phyloP scores from a whole-genome alignment of 495 filamentous ascomycete genomes.

The Letharia lupina region DNA sequence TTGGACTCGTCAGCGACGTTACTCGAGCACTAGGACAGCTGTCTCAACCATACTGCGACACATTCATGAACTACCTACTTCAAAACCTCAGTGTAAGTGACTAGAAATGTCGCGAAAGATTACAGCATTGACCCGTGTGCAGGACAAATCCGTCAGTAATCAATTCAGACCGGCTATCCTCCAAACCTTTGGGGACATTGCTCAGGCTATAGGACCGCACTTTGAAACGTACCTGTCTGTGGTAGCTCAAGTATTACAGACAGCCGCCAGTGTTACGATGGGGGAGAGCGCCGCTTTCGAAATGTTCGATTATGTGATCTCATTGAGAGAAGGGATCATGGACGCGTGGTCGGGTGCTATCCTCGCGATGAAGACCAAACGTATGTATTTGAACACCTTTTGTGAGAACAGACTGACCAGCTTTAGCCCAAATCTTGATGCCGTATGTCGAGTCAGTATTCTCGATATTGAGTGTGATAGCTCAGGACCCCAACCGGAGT shows the following conservation, averaged over 20 bases:
- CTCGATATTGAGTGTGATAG: slow-evolving; percentile 73
- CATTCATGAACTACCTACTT: slow-evolving; percentile 94
- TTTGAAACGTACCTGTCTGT: slow-evolving; percentile 89
- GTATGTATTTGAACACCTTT: slow-evolving; percentile 37
- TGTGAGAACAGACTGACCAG: slow-evolving; percentile 7
- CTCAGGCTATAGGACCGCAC: slow-evolving; percentile 83
- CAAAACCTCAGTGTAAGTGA: slow-evolving; percentile 73
- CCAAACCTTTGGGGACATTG: slow-evolving; percentile 96
- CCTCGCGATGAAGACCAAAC: slow-evolving; percentile 82
- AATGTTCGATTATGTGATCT: slow-evolving; percentile 91
- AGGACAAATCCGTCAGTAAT: slow-evolving; percentile 56
- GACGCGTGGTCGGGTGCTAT: slow-evolving; percentile 97
- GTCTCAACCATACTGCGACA: slow-evolving; percentile 88
- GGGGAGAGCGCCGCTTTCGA: slow-evolving; percentile 67
- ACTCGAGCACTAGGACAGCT: slow-evolving; percentile 81
- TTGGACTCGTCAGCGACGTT: slow-evolving; percentile 93
- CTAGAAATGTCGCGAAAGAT: not conserved
- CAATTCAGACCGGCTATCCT: slow-evolving; percentile 97
- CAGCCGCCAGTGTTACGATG: slow-evolving; percentile 73
- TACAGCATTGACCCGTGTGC: not conserved
- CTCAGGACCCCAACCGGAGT: slow-evolving; percentile 72
- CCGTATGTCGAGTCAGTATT: slow-evolving; percentile 84
- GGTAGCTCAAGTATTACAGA: slow-evolving; percentile 87
- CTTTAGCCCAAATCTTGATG: slow-evolving; percentile 56
- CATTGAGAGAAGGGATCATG: slow-evolving; percentile 93